Conservation (phyloP, 441 rosid genomes). For the Daphne laureola region DNA sequence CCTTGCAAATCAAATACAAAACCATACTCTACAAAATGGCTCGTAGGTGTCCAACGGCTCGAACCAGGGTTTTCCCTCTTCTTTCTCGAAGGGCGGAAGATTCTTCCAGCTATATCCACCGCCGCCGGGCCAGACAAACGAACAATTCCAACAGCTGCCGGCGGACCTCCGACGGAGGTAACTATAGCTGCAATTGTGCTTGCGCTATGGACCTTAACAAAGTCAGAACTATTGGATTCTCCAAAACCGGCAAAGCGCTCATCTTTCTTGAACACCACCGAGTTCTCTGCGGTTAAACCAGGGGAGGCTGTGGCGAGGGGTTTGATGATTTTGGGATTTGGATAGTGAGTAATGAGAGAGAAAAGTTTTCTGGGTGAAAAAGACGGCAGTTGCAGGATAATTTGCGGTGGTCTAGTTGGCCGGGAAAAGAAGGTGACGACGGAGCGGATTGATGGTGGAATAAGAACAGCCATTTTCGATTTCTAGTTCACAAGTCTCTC, state of each 20-base stretch:
- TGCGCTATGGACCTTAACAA: constrained; percentile 26
- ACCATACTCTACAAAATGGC: constrained; percentile 87
- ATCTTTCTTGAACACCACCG: constrained; percentile 36
- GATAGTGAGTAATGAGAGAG: constrained; percentile 19
- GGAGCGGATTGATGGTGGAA: constrained; percentile 29
- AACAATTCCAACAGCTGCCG: constrained; percentile 78
- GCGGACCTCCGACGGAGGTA: constrained; percentile 79
- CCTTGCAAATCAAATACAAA: constrained; percentile 53
- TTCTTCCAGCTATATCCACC: constrained; percentile 49
- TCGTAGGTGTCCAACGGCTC: constrained; percentile 50
- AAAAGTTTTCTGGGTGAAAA: constrained; percentile 12
- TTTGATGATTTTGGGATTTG: constrained; percentile 26
- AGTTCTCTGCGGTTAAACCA: constrained; percentile 30
- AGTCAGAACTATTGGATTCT: constrained; percentile 13
- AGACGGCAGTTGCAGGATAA: constrained; percentile 6
- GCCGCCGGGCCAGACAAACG: constrained; percentile 71
- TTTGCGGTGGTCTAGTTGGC: constrained; percentile 9
- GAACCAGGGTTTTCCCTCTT: constrained; percentile 26
- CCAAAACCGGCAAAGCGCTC: constrained; percentile 39
- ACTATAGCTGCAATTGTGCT: constrained; percentile 72
- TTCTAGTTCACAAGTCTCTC: too few relatives aligned
- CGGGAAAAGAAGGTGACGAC: constrained; percentile 28
- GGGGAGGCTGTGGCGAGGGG: constrained; percentile 28
- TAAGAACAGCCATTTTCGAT: constrained; percentile 22
- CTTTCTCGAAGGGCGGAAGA: constrained; percentile 47